Base-by-base conservation (phyloP, 441 rosid species). In the Gossypium aridum region DNA sequence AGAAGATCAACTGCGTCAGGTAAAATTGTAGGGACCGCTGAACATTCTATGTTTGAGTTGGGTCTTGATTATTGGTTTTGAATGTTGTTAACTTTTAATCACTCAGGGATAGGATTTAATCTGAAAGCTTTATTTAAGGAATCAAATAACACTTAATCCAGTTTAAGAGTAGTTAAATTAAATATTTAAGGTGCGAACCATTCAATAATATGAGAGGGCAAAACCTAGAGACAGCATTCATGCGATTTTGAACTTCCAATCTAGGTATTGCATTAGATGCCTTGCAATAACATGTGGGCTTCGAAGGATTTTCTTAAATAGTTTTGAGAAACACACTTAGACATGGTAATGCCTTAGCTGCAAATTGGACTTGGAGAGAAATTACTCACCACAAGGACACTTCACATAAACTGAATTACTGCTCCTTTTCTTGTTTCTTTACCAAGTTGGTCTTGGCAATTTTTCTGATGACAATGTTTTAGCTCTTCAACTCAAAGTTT, bases 1-100 rank as follows among this genome's bases (percentile, higher is more conserved):
- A 66, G 93, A 92, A 78, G 97, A 90, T 78, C 97, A 93, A 75
- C 92, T 96, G 79, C 94, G 96, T 54, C 92, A 92, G 92, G 99
- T 85, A 79, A 80, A 70, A 19, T 25, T 47, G 16, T 62, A 47
- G 57, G 39, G 16, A 17, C 12, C 26, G 28, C 22, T 70, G 17
- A 31, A 4, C 8, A 37, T 26, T 25, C 19, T 13, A 25, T 49
- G 72, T 49, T 68, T 26, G 37, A 49, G 39, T 14, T 4, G 8
- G 13, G 71, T 67, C 14, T 14, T 49, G 16, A 8, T 49, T n/a
- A n/a, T 51, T 51, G 61, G 43, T 47, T 67, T n/a, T 51, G n/a
- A 16, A 2, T 69, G 45, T 56, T 22, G 12, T 51, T 49, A 69
- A 3, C 10, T 49, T 37, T 2, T 51, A 69, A 25, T 69, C 53